phyloP scores from a whole-genome alignment of 768 basidiomycete genomes.

The Kockovaella imperatae region DNA sequence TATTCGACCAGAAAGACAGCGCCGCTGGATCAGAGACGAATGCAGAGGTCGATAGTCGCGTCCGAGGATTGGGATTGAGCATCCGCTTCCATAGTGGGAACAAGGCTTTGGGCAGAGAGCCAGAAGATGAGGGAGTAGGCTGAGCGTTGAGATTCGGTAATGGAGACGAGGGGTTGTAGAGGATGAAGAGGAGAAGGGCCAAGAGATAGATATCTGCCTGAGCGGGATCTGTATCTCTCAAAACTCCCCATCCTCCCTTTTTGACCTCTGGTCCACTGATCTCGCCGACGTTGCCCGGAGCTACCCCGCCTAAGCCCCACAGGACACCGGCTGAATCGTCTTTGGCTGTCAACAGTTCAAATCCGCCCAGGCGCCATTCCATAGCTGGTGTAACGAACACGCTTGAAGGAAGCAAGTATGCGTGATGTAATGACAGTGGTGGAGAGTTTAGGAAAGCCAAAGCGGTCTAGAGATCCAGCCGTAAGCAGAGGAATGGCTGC shows the following conservation, averaged over 20 bases:
- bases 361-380: conserved; percentile 94
- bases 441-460: conserved; percentile 79
- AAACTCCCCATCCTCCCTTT: conserved; percentile 69
- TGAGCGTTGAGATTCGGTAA: conserved; percentile 63
- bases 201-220: conserved; percentile 80
- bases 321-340: conserved; percentile 70
- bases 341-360: conserved; percentile 77
- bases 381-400: conserved; percentile 87
- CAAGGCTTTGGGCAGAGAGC: conserved; percentile 62
- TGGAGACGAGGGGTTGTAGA: conserved; percentile 80
- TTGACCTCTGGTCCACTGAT: conserved; percentile 72
- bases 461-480: conserved; percentile 56
- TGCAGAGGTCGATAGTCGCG: conserved; percentile 63
- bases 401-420: conserved; percentile 46
- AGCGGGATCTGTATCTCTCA: conserved; percentile 63
- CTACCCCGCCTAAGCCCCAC: conserved; percentile 49
- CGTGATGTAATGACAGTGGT: conserved; percentile 81
- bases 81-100: conserved; percentile 80
- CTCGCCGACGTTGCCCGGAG: conserved; percentile 58
- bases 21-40: conserved; percentile 61
- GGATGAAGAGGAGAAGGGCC: conserved; percentile 70
- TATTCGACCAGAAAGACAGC: conserved; percentile 70
- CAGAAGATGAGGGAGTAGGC: conserved; percentile 67
- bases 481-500: neutral
- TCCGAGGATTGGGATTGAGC: conserved; percentile 78